phyloP scores from a whole-genome alignment of 1,139 yeast genomes.

The Pichia sp. region DNA sequence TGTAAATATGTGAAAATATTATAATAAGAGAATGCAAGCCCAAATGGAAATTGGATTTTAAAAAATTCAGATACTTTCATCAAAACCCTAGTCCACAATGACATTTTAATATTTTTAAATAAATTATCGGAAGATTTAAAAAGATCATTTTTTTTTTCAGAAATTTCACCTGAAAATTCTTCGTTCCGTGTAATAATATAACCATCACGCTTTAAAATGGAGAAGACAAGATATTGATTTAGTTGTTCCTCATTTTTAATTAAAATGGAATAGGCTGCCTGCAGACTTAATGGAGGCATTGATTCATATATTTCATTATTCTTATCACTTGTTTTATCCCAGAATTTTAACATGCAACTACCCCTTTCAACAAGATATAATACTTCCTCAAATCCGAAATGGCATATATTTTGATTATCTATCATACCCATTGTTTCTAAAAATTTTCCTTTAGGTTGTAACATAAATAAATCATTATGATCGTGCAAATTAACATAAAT shows the following conservation, averaged over 20 bases:
- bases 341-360: slow-evolving; percentile 50
- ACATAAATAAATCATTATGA: slow-evolving; percentile 32
- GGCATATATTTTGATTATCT: slow-evolving; percentile 37
- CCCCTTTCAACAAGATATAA: slow-evolving; percentile 82
- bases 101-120: slow-evolving; percentile 9
- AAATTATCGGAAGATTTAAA: slow-evolving; percentile 2
- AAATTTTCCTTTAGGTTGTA: slow-evolving; percentile 64
- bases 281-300: slow-evolving; percentile 48
- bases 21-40: slow-evolving; percentile 15
- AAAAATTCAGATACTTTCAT: slow-evolving; percentile 7
- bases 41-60: slow-evolving; percentile 13
- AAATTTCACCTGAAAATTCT: slow-evolving; percentile 12
- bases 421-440: slow-evolving; percentile 68
- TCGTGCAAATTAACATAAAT: slow-evolving; percentile 39
- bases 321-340: slow-evolving; percentile 22
- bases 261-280: slow-evolving; percentile 56
- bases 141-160: slow-evolving; percentile 1
- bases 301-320: slow-evolving; percentile 20
- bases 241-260: slow-evolving; percentile 38
- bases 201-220: slow-evolving; percentile 73
- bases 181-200: slow-evolving; percentile 48
- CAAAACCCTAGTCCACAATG: slow-evolving; percentile 14
- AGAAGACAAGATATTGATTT: slow-evolving; percentile 63
- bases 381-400: slow-evolving; percentile 57
- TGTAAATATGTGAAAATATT: slow-evolving; percentile 17